Evolutionary conservation across 78 protist species (phyloP).

Genomic region (Protostelium mycophagum): DNA sequence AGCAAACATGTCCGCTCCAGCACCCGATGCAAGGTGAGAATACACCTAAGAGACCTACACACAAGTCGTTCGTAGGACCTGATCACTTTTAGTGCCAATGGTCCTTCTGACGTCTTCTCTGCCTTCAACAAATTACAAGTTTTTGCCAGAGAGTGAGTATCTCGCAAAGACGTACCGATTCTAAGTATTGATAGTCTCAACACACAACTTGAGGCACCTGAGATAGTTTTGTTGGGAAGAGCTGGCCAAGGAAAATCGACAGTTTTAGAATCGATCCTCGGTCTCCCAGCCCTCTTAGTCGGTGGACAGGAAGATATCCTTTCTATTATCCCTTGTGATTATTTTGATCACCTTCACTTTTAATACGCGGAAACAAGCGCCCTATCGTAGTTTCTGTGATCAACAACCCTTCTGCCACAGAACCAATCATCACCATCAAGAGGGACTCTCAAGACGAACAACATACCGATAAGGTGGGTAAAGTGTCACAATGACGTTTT

Average conservation of each 20-base stretch:
- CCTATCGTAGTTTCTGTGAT: conserved; percentile 23
- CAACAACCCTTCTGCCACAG: conserved; percentile 28
- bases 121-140: neutral
- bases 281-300: conserved; percentile 32
- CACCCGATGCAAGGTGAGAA: too few species aligned
- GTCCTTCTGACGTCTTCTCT: neutral
- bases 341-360: too few species aligned
- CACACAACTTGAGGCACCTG: conserved; percentile 61
- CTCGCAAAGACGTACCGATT: neutral
- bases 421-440: conserved; percentile 32
- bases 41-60: too few species aligned
- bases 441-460: conserved; percentile 30
- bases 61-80: too few species aligned
- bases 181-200: conserved; percentile 27
- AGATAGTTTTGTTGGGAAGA: conserved; percentile 62
- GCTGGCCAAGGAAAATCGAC: conserved; percentile 34
- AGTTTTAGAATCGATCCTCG: conserved; percentile 50
- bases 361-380: neutral
- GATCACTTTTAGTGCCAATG: too few species aligned
- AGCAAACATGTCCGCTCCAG: too few species aligned
- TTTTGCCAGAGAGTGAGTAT: neutral
- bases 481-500: neutral
- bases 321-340: too few species aligned
- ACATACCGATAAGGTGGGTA: neutral
- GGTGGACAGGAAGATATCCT: neutral